A percentile compares a stretch with the other conserved stretches of the same genome.
These are phyloP conservation scores for Rickenella mellea DNA, from an alignment of 768 basidiomycete species.

Conservation along the genomic window DNA sequence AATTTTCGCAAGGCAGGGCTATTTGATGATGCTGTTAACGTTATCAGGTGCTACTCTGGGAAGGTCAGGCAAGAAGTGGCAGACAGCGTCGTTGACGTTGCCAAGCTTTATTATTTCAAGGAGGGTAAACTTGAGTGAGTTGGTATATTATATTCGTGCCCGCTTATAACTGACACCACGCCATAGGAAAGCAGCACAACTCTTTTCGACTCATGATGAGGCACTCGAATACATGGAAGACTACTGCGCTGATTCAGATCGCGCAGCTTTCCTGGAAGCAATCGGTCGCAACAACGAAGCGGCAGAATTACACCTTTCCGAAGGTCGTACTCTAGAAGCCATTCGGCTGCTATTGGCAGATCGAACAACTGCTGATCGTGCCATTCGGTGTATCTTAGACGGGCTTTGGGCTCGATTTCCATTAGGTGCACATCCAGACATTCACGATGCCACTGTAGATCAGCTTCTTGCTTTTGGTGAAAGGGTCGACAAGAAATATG, in stretches of 20 bases:
- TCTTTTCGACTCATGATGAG: conserved; percentile 46
- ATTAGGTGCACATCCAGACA: conserved; percentile 22
- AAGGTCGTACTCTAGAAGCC: conserved; percentile 38
- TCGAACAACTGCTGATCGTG: conserved; percentile 12
- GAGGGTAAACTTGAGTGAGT: conserved; percentile 26
- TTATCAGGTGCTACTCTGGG: conserved; percentile 27
- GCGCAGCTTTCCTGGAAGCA: conserved; percentile 31
- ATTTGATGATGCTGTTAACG: conserved; percentile 44
- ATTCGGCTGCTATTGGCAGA: conserved; percentile 35
- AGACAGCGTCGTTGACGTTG: conserved; percentile 30
- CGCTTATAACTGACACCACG: neutral
- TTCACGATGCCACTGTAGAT: neutral
- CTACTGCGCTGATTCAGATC: conserved; percentile 40
- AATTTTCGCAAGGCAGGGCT: conserved; percentile 38
- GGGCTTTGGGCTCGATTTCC: conserved; percentile 37
- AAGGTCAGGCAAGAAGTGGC: conserved; percentile 23
- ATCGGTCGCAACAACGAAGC: conserved; percentile 38
- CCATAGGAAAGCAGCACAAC: conserved; percentile 31
- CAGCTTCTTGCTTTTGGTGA: conserved; percentile 18
- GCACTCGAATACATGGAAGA: conserved; percentile 48
- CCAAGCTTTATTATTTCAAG: conserved; percentile 36
- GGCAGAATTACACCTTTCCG: conserved; percentile 38
- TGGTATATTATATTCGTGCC: conserved; percentile 3
- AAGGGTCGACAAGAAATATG: conserved; percentile 5
- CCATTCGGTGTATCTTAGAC: conserved; percentile 25